phyloP scores from a whole-genome alignment of 2,329 filamentous ascomycete genomes.

The Fusarium sp. region DNA sequence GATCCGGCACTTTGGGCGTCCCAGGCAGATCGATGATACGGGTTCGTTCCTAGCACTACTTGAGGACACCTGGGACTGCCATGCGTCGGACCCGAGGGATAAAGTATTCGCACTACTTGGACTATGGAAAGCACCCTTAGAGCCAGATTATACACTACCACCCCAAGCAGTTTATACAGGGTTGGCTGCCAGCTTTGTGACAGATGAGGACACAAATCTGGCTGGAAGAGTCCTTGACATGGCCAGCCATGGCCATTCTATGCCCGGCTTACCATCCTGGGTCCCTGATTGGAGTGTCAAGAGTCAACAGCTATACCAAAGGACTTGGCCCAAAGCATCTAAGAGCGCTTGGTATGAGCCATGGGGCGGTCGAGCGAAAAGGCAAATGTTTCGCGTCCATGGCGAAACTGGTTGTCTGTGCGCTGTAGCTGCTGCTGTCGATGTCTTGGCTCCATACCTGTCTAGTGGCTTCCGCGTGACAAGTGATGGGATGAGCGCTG shows the following conservation, averaged over 20 bases:
- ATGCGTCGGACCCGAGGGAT: slow-evolving; percentile 3
- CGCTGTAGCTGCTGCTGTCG: background rate
- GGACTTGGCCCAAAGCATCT: background rate
- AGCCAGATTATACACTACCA: background rate
- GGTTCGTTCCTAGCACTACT: background rate
- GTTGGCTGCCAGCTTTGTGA: background rate
- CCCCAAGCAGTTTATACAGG: background rate
- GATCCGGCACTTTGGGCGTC: background rate
- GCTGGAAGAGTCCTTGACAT: background rate
- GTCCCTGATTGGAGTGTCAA: slow-evolving; percentile 3
- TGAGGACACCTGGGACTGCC: background rate
- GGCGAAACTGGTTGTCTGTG: background rate
- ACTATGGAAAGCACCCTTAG: fast-evolving
- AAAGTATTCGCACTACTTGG: slow-evolving; percentile 6
- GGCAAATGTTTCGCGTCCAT: background rate
- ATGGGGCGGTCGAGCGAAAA: background rate
- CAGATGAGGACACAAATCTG: fast-evolving
- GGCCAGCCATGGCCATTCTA: background rate
- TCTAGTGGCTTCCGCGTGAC: background rate
- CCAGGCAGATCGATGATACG: background rate
- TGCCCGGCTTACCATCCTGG: background rate
- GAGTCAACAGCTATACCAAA: background rate
- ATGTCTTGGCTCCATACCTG: background rate
- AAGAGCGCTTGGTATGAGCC: background rate
- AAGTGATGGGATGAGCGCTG: background rate